Conservation (phyloP, 2,329 filamentous ascomycete species). For the Fusarium denticulatum region DNA sequence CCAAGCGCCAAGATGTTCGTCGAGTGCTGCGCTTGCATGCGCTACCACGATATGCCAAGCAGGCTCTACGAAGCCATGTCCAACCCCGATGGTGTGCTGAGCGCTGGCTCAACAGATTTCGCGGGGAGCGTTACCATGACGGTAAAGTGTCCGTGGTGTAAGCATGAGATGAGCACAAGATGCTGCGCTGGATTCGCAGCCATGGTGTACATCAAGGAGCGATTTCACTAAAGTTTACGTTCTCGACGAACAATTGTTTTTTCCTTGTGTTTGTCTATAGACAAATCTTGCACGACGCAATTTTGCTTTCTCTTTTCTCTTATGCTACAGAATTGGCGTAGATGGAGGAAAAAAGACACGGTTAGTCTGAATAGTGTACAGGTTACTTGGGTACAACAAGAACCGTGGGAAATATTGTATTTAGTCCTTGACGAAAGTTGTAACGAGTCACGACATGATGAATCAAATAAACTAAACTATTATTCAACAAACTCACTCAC, state of each 20-base stretch:
- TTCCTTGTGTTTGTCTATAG: constrained; percentile 4
- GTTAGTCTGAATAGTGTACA: constrained; percentile 7
- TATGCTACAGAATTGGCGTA: constrained; percentile 4
- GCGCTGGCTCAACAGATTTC: constrained; percentile 59
- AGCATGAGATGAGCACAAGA: constrained; percentile 73
- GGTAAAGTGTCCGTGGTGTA: constrained; percentile 77
- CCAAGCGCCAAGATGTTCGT: constrained; percentile 71
- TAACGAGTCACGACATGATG: constrained; percentile 40
- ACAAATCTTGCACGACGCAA: constrained; percentile 33
- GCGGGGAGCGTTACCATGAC: constrained; percentile 67
- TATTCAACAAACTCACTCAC: neutral
- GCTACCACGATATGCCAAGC: constrained; percentile 73
- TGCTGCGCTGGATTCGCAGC: constrained; percentile 77
- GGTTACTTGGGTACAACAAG: constrained; percentile 9
- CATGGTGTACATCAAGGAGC: constrained; percentile 72
- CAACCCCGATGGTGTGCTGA: constrained; percentile 64
- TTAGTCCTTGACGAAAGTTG: constrained; percentile 29
- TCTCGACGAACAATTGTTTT: neutral
- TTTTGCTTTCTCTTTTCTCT: constrained; percentile 10
- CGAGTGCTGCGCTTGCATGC: constrained; percentile 71
- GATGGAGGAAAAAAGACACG: constrained; percentile 1
- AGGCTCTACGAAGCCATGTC: constrained; percentile 73
- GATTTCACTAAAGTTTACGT: constrained; percentile 58
- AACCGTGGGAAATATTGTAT: constrained; percentile 28
- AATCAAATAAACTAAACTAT: constrained; percentile 1